Percentiles rank a stretch among this genome's conserved stretches.
Evolutionary conservation across 495 filamentous ascomycete species (phyloP).

Genomic region (Tuber indicum): DNA sequence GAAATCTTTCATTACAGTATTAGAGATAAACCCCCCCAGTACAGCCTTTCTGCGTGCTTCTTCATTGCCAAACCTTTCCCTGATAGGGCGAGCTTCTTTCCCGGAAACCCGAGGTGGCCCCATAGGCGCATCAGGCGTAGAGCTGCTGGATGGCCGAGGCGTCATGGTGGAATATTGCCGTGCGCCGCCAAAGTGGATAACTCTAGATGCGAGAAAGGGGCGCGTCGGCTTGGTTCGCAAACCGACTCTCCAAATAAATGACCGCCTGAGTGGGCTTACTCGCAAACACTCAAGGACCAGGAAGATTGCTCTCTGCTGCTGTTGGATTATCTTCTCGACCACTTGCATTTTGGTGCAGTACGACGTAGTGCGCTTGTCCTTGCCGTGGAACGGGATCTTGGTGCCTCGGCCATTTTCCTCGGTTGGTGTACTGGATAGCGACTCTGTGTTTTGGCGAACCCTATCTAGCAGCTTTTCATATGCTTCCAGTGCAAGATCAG

Average conservation of each 20-base stretch:
- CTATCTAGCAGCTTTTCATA: not conserved
- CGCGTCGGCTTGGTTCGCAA: not conserved
- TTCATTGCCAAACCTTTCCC: conserved; percentile 4
- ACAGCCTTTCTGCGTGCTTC: not conserved
- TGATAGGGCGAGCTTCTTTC: conserved; percentile 7
- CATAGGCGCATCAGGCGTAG: not conserved
- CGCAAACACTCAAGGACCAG: not conserved
- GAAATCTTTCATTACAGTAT: conserved; percentile 6
- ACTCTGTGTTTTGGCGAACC: not conserved
- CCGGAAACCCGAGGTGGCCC: not conserved
- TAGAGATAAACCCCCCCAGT: conserved; percentile 11
- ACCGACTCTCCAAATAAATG: not conserved
- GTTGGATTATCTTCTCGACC: not conserved
- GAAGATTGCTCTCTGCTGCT: not conserved
- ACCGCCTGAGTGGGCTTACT: not conserved
- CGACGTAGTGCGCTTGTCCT: not conserved
- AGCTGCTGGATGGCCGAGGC: not conserved
- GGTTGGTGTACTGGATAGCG: not conserved
- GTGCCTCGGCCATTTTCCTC: not conserved
- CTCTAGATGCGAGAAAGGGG: not conserved
- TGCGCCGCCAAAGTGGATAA: not conserved
- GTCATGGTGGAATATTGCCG: not conserved
- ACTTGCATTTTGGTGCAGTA: not conserved
- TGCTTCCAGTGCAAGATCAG: not conserved
- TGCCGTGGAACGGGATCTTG: not conserved